These are phyloP conservation scores for Phytophthora uliginosa DNA, from an alignment of 352 stramenopile species.

Conservation along the genomic window DNA sequence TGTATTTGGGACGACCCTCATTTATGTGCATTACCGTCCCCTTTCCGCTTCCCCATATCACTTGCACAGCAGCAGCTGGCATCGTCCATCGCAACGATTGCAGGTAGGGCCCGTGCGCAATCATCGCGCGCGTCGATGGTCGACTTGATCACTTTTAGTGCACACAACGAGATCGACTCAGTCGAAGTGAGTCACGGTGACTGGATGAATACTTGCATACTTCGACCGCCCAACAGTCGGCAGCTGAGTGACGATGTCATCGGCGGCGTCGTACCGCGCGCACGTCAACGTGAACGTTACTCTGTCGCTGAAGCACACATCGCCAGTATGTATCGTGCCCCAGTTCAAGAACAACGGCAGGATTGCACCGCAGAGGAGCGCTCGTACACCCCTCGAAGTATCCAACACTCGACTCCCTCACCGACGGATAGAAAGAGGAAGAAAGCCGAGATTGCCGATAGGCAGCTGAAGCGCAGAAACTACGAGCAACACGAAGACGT, in stretches of 20 bases:
- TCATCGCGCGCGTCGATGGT: neutral
- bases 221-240: neutral
- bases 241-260: neutral
- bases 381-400: neutral
- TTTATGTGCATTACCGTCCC: neutral
- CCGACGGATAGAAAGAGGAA: neutral
- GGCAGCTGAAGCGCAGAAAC: neutral
- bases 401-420: neutral
- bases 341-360: too few species aligned
- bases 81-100: neutral
- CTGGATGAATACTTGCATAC: neutral
- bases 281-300: neutral
- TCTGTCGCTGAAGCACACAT: neutral
- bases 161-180: neutral
- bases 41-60: neutral
- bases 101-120: too few species aligned
- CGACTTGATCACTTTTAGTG: neutral
- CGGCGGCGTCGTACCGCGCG: neutral
- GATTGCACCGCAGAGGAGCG: neutral
- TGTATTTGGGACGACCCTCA: neutral
- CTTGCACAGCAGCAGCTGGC: neutral
- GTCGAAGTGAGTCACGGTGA: neutral
- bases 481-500: neutral
- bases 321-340: too few species aligned
- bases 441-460: neutral